These are phyloP conservation scores for Sparassis latifolia DNA, from an alignment of 1,284 basidiomycete species.

Conservation along the genomic window DNA sequence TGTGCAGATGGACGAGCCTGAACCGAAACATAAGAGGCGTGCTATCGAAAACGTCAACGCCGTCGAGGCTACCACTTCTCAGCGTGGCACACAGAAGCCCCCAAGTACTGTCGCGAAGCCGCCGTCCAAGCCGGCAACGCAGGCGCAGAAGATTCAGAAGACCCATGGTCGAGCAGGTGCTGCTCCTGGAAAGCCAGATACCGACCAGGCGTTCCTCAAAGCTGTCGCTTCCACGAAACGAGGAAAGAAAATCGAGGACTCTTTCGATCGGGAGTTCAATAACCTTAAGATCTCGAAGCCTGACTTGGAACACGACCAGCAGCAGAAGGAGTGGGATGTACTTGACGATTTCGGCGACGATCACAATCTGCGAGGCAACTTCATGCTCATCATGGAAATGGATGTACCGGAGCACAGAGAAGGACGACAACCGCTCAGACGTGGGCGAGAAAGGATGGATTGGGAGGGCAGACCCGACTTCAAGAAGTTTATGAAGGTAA, in stretches of 20 bases:
- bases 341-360: conserved; percentile 73
- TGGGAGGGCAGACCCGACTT: conserved; percentile 68
- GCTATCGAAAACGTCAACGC: conserved; percentile 32
- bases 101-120: background rate
- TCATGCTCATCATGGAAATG: conserved; percentile 78
- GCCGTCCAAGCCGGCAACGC: conserved; percentile 9
- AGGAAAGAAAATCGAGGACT: conserved; percentile 65
- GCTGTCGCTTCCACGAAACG: conserved; percentile 68
- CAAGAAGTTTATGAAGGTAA: conserved; percentile 83
- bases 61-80: conserved; percentile 10
- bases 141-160: conserved; percentile 7
- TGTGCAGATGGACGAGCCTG: conserved; percentile 32
- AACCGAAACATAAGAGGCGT: conserved; percentile 30
- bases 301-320: conserved; percentile 31
- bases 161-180: conserved; percentile 28
- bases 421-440: conserved; percentile 11
- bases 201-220: conserved; percentile 60
- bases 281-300: conserved; percentile 73
- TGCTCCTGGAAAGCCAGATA: conserved; percentile 49
- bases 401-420: conserved; percentile 39
- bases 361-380: conserved; percentile 65
- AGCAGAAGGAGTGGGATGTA: conserved; percentile 54
- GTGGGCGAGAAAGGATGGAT: conserved; percentile 24
- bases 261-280: conserved; percentile 83
- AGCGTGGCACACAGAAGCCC: background rate